Evolutionary conservation across 345 rosid species (phyloP).

Genomic region (Gossypium mustelinum): DNA sequence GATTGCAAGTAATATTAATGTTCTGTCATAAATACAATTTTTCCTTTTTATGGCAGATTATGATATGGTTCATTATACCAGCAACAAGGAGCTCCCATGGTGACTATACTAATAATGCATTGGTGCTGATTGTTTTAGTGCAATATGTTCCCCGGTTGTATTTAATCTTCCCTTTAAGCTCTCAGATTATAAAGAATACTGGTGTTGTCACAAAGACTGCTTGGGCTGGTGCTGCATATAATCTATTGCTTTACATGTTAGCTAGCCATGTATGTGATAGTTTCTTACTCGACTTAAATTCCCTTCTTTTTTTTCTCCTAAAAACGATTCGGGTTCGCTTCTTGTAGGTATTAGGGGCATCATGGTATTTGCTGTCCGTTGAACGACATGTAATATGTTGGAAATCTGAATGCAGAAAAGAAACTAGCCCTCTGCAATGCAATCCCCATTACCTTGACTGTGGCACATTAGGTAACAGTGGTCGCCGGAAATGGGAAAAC

Average conservation of each 20-base stretch:
- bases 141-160: constrained; percentile 79
- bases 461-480: constrained; percentile 29
- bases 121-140: constrained; percentile 71
- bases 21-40: neutral
- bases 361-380: constrained; percentile 82
- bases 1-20: neutral
- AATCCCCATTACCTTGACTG: constrained; percentile 54
- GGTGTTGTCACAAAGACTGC: constrained; percentile 88
- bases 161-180: constrained; percentile 77
- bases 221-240: constrained; percentile 96
- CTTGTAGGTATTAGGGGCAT: constrained; percentile 76
- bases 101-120: constrained; percentile 68
- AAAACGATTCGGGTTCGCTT: constrained; percentile 9
- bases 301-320: no score
- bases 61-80: constrained; percentile 79
- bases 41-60: constrained; percentile 45
- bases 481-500: constrained; percentile 43
- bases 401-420: constrained; percentile 62
- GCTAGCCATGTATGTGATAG: constrained; percentile 76
- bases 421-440: constrained; percentile 38
- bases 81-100: constrained; percentile 54
- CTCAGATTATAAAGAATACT: constrained; percentile 74
- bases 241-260: constrained; percentile 75
- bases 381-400: constrained; percentile 81
- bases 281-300: neutral